A percentile compares a stretch with the other conserved stretches of the same genome.
phyloP scores from a whole-genome alignment of 1,284 basidiomycete species.

The Tilletia caries region DNA sequence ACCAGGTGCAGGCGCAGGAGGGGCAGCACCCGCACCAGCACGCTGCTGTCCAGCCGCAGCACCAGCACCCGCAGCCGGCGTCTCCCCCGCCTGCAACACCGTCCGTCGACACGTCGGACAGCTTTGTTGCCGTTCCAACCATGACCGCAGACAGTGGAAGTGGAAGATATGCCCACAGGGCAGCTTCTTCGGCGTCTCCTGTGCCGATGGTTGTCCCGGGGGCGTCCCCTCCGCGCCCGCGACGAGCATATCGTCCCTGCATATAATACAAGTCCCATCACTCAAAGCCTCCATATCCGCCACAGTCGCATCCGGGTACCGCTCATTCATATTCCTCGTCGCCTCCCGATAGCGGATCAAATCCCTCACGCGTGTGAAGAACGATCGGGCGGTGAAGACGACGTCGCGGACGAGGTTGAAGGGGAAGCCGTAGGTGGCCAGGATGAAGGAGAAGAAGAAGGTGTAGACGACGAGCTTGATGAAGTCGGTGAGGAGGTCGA shows the following conservation, averaged over 20 bases:
- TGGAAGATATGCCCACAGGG: constrained; percentile 97
- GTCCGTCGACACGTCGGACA: constrained; percentile 95
- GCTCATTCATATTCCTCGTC: constrained; percentile 91
- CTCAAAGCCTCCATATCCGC: constrained; percentile 73
- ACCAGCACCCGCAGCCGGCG: constrained; percentile 19
- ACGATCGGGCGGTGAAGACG: constrained; percentile 87
- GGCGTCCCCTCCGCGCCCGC: not conserved
- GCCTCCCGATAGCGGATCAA: constrained; percentile 86
- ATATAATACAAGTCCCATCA: constrained; percentile 95
- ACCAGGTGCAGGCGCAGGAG: constrained; percentile 32
- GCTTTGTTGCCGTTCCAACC: constrained; percentile 87
- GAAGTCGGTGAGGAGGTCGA: constrained; percentile 90
- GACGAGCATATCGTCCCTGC: constrained; percentile 84
- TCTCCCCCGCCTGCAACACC: constrained; percentile 63
- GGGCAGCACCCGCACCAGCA: constrained; percentile 51
- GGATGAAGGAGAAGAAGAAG: constrained; percentile 74
- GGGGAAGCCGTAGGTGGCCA: constrained; percentile 90
- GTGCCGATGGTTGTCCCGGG: constrained; percentile 55
- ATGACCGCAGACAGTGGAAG: constrained; percentile 91
- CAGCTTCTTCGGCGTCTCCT: constrained; percentile 92
- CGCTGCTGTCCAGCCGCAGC: constrained; percentile 43
- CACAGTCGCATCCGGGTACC: constrained; percentile 88
- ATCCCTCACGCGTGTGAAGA: constrained; percentile 79
- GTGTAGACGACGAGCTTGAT: constrained; percentile 88
- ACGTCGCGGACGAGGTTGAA: constrained; percentile 95